phyloP scores from a whole-genome alignment of 2,329 filamentous ascomycete species.

The Proliferodiscus dingleyae region DNA sequence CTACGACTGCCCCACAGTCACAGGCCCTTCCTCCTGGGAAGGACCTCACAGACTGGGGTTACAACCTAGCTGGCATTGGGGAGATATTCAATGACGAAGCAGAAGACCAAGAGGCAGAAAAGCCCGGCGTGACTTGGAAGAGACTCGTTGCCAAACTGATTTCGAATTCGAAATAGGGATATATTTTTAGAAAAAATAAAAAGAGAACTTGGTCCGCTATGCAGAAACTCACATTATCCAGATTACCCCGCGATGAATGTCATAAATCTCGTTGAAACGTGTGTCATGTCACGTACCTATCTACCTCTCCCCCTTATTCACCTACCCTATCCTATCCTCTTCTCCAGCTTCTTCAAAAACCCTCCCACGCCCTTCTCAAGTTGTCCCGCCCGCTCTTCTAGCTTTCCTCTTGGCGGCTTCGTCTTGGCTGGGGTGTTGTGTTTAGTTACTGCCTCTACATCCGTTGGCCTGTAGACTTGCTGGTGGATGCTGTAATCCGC shows the following conservation, averaged over 20 bases:
- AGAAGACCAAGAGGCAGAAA: neutral
- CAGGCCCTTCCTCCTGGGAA: neutral
- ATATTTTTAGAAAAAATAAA: neutral
- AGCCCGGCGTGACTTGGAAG: too few relatives aligned
- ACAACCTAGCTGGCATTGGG: neutral
- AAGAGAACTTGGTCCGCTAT: neutral
- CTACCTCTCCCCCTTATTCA: neutral
- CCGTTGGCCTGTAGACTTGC: conserved; percentile 65
- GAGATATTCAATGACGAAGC: neutral
- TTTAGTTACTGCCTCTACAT: conserved; percentile 47
- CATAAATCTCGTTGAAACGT: too few relatives aligned
- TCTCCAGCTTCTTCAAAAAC: conserved; percentile 74
- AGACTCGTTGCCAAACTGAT: too few relatives aligned
- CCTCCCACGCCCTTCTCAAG: conserved; percentile 66
- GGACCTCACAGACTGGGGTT: neutral
- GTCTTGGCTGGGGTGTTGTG: conserved; percentile 19
- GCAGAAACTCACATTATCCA: neutral
- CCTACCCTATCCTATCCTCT: conserved; percentile 41
- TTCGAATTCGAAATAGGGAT: neutral
- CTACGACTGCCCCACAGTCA: neutral
- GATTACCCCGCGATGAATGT: too few relatives aligned
- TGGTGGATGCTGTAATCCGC: conserved; percentile 58
- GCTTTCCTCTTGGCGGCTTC: conserved; percentile 46
- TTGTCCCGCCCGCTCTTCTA: conserved; percentile 62
- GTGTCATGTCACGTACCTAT: too few relatives aligned